These are phyloP conservation scores for Apiospora arundinis DNA, from an alignment of 2,329 filamentous ascomycete species.

Conservation along the genomic window DNA sequence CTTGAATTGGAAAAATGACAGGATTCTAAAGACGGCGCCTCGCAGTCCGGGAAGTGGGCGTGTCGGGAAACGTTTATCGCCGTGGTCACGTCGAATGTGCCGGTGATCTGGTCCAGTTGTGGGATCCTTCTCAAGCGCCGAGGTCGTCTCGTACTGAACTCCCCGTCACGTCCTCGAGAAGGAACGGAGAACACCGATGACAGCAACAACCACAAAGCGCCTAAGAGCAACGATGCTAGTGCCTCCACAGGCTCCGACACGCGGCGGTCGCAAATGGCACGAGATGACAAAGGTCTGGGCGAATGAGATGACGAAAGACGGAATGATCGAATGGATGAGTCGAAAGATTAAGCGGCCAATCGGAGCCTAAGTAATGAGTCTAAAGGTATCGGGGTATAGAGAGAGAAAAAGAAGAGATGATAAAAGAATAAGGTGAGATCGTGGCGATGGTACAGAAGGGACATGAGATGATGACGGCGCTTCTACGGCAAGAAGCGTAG, in stretches of 20 bases:
- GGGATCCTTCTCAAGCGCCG: constrained; percentile 7
- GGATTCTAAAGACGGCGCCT: constrained; percentile 21
- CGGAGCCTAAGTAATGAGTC: background rate
- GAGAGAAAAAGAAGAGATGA: background rate
- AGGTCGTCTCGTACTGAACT: constrained; percentile 32
- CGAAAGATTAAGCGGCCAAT: background rate
- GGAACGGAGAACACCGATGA: background rate
- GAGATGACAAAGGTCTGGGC: background rate
- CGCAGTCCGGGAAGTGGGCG: constrained; percentile 23
- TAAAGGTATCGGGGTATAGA: background rate
- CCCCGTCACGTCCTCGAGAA: background rate
- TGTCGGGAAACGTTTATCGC: constrained; percentile 25
- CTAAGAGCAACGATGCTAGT: background rate
- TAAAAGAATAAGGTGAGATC: background rate
- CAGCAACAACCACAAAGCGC: background rate
- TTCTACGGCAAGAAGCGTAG: background rate
- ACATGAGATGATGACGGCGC: background rate
- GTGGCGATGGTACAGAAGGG: background rate
- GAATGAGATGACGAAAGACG: background rate
- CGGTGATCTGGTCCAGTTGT: constrained; percentile 19
- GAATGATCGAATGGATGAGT: background rate
- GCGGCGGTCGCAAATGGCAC: too few species aligned
- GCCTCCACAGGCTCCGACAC: background rate
- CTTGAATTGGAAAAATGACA: background rate
- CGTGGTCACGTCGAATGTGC: constrained; percentile 25